A percentile compares a stretch with the other conserved stretches of the same genome.
These are phyloP conservation scores for Pterulicium gracile DNA, from an alignment of 1,284 basidiomycete species.

Conservation along the genomic window DNA sequence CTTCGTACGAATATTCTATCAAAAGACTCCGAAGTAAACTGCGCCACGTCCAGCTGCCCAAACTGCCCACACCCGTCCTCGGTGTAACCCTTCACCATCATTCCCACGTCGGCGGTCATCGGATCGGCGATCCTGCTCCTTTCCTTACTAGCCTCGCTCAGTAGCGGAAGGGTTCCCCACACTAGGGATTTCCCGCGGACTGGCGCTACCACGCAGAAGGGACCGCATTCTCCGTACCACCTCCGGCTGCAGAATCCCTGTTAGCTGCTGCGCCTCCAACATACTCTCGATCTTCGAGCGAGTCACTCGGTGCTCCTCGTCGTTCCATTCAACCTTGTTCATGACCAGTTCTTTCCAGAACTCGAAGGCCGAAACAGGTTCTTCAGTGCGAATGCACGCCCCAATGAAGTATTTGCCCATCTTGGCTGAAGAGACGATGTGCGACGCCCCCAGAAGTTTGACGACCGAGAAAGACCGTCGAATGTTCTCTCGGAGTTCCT, in stretches of 20 bases:
- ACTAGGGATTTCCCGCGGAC: background rate
- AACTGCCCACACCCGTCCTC: background rate
- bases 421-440: constrained; percentile 27
- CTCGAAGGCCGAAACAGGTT: constrained; percentile 39
- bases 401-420: constrained; percentile 31
- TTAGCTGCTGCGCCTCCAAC: constrained; percentile 20
- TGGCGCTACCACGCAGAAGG: constrained; percentile 5
- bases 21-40: constrained; percentile 2
- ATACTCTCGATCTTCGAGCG: constrained; percentile 28
- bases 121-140: background rate
- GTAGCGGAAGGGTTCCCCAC: constrained; percentile 7
- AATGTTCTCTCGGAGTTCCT: constrained; percentile 17
- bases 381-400: constrained; percentile 19
- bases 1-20: background rate
- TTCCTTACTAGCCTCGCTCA: constrained; percentile 12
- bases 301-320: constrained; percentile 29
- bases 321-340: constrained; percentile 36
- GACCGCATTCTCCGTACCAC: constrained; percentile 24
- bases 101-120: background rate
- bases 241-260: constrained; percentile 19
- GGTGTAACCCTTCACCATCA: background rate
- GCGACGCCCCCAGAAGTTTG: constrained; percentile 27
- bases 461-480: constrained; percentile 2
- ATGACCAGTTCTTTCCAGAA: constrained; percentile 47
- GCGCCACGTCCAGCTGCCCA: background rate